Percentiles rank a stretch among this genome's conserved stretches.
phyloP scores from a whole-genome alignment of 2,329 filamentous ascomycete genomes.

The Aspergillus fumigatiaffinis region DNA sequence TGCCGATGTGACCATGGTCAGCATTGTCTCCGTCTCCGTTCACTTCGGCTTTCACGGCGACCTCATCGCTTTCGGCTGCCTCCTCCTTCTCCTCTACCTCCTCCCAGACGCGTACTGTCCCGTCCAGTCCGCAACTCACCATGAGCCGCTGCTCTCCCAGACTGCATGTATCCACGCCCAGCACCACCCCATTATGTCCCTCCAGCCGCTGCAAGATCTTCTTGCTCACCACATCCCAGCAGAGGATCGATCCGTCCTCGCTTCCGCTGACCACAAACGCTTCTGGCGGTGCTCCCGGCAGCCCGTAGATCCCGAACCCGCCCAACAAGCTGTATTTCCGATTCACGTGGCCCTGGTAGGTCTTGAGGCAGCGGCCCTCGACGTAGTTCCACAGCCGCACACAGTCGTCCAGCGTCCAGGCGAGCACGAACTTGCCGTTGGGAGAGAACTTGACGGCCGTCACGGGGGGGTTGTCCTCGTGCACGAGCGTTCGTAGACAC shows the following conservation, averaged over 20 bases:
- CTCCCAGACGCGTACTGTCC: slow-evolving; percentile 60
- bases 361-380: slow-evolving; percentile 86
- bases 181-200: slow-evolving; percentile 55
- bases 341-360: slow-evolving; percentile 90
- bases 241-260: slow-evolving; percentile 77
- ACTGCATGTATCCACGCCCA: slow-evolving; percentile 58
- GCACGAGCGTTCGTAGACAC: slow-evolving; percentile 88
- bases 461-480: slow-evolving; percentile 91
- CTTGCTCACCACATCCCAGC: slow-evolving; percentile 91
- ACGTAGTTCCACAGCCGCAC: slow-evolving; percentile 95
- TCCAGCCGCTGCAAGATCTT: slow-evolving; percentile 67
- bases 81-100: slow-evolving; percentile 26
- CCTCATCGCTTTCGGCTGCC: not conserved
- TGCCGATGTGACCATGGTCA: not conserved
- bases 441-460: slow-evolving; percentile 87
- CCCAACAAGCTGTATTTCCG: slow-evolving; percentile 78
- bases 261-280: slow-evolving; percentile 78
- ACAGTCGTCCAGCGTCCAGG: slow-evolving; percentile 85
- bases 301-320: slow-evolving; percentile 68
- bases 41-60: not conserved
- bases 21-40: not conserved
- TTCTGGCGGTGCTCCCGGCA: slow-evolving; percentile 28
- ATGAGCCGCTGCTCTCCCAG: slow-evolving; percentile 47
- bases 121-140: slow-evolving; percentile 61
- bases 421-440: slow-evolving; percentile 88